These are phyloP conservation scores for Candida incommunis DNA, from an alignment of 805 yeast genomes.

Conservation along the genomic window DNA sequence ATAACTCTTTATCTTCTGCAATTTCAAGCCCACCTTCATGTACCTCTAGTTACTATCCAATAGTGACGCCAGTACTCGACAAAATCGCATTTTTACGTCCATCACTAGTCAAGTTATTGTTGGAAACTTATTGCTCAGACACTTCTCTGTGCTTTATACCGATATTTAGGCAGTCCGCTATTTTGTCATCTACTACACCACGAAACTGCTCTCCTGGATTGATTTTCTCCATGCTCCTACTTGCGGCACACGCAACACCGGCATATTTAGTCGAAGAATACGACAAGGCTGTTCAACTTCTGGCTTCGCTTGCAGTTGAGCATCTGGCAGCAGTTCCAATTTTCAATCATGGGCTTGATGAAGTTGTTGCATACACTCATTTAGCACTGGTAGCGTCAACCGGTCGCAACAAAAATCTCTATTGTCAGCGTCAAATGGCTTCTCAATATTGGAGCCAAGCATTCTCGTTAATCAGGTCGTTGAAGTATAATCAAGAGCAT, in stretches of 20 bases:
- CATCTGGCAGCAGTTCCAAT: neutral
- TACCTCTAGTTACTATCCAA: neutral
- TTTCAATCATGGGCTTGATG: neutral
- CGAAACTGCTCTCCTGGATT: neutral
- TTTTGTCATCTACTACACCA: neutral
- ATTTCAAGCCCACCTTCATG: neutral
- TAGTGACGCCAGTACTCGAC: neutral
- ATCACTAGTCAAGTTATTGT: neutral
- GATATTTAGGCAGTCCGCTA: neutral
- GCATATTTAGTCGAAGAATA: neutral
- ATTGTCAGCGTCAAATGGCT: neutral
- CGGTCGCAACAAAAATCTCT: neutral
- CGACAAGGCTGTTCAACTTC: neutral
- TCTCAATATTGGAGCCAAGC: neutral
- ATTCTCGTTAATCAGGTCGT: neutral
- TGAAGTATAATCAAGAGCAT: neutral
- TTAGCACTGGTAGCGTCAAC: neutral
- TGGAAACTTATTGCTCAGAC: neutral
- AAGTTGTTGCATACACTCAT: neutral
- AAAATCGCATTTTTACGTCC: neutral
- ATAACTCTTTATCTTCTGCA: neutral
- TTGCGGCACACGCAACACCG: conserved; percentile 1
- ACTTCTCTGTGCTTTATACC: neutral
- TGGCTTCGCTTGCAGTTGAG: neutral
- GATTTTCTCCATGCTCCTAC: neutral